These are phyloP conservation scores for Biscogniauxia mediterranea DNA, from an alignment of 2,329 filamentous ascomycete species.

Conservation along the genomic window DNA sequence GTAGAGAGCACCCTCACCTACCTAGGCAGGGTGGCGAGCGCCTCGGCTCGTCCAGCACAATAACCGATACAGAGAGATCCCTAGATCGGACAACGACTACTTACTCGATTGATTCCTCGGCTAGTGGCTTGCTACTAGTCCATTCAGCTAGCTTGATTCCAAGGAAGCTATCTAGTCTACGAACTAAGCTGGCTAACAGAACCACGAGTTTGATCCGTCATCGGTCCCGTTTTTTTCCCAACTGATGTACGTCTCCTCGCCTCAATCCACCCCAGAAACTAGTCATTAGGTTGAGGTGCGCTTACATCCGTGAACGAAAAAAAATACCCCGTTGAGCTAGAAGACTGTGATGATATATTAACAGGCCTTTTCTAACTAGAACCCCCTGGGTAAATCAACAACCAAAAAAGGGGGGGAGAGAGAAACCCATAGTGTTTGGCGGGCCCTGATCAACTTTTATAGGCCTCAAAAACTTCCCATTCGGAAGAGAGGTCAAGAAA, in stretches of 20 bases:
- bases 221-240: constrained; percentile 16
- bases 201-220: constrained; percentile 29
- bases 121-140: constrained; percentile 27
- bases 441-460: too few relatives aligned
- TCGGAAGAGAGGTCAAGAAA: not conserved
- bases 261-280: constrained; percentile 1
- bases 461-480: not conserved
- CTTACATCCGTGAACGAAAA: not conserved
- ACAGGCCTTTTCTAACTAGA: not conserved
- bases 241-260: not conserved
- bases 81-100: not conserved
- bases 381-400: too few relatives aligned
- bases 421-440: too few relatives aligned
- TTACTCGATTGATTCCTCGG: constrained; percentile 14
- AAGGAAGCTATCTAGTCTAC: constrained; percentile 23
- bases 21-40: not conserved
- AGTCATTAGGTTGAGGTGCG: not conserved
- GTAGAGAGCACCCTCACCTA: not conserved
- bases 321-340: not conserved
- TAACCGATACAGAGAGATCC: not conserved
- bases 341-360: not conserved
- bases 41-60: not conserved
- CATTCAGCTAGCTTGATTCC: constrained; percentile 12
- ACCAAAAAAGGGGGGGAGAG: too few relatives aligned
- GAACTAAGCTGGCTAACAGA: constrained; percentile 21